Conservation (phyloP, 352 stramenopile species). For the Elongisporangium undulatum region DNA sequence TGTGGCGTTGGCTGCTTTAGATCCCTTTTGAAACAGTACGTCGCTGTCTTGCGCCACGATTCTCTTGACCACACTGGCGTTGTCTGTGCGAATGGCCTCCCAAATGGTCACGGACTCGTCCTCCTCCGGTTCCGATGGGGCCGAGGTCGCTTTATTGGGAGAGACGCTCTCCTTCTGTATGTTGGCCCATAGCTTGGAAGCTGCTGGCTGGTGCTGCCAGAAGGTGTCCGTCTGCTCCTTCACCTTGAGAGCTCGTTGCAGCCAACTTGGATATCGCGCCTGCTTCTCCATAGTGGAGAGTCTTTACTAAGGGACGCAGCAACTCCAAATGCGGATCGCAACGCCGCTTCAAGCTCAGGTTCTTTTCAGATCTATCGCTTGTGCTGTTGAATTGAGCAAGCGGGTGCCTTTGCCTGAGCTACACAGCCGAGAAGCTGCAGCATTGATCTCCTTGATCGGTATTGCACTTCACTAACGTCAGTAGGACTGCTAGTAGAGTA, state of each 20-base stretch:
- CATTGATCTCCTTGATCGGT: too few relatives aligned
- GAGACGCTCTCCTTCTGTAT: not conserved
- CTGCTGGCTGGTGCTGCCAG: constrained; percentile 16
- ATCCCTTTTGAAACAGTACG: constrained; percentile 20
- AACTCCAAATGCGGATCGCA: too few relatives aligned
- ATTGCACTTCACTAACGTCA: too few relatives aligned
- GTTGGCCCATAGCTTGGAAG: constrained; percentile 8
- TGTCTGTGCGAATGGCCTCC: constrained; percentile 33
- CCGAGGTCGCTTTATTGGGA: constrained; percentile 5
- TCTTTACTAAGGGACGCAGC: too few relatives aligned
- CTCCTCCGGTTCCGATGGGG: not conserved
- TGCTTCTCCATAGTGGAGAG: too few relatives aligned
- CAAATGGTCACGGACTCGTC: constrained; percentile 18
- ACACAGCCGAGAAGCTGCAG: too few relatives aligned
- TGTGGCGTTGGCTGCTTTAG: constrained; percentile 9
- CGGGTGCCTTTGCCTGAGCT: too few relatives aligned
- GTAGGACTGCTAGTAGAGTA: too few relatives aligned
- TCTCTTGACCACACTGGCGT: constrained; percentile 19
- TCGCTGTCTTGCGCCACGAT: constrained; percentile 24
- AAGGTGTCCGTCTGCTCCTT: constrained; percentile 33
- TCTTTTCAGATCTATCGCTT: too few relatives aligned
- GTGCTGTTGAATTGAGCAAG: too few relatives aligned
- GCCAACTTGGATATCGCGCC: constrained; percentile 53
- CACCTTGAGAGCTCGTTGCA: constrained; percentile 47
- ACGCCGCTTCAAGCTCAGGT: too few relatives aligned